phyloP scores from a whole-genome alignment of 805 yeast genomes.

The Candida vartiovaarae region DNA sequence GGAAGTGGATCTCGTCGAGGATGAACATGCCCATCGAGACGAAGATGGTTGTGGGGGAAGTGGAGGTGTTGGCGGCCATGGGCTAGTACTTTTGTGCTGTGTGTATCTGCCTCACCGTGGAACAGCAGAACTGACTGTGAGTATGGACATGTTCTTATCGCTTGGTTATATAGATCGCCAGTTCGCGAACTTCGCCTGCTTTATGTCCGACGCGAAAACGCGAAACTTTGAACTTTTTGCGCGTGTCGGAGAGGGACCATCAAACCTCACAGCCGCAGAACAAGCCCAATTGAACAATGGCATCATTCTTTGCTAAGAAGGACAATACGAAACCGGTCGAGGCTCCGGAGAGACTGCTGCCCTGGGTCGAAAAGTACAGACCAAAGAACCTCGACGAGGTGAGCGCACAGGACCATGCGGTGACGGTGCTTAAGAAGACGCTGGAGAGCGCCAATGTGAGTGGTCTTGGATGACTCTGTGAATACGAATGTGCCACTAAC shows the following conservation, averaged over 20 bases:
- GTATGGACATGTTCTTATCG: too few species aligned
- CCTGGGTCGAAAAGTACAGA: constrained; percentile 95
- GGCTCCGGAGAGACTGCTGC: constrained; percentile 34
- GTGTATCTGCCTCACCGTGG: too few species aligned
- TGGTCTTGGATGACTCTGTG: neutral
- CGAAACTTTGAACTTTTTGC: neutral
- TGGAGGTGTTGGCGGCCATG: neutral
- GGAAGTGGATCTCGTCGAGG: constrained; percentile 74
- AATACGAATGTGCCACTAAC: neutral
- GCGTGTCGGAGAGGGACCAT: neutral
- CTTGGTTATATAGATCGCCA: too few species aligned
- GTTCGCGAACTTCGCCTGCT: neutral
- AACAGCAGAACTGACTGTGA: too few species aligned
- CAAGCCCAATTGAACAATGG: constrained; percentile 4
- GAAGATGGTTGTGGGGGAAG: constrained; percentile 27
- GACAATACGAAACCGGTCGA: constrained; percentile 18
- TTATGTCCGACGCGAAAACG: neutral
- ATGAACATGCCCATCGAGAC: constrained; percentile 85
- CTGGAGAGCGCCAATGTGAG: constrained; percentile 58
- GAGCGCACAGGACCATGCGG: constrained; percentile 87
- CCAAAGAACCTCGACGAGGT: constrained; percentile 84
- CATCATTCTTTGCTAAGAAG: constrained; percentile 21
- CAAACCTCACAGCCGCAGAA: neutral
- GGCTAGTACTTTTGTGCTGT: too few species aligned
- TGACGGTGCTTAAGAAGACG: constrained; percentile 73